Evolutionary conservation across 805 yeast genomes (phyloP).

Genomic region (Teunomyces cretensis): DNA sequence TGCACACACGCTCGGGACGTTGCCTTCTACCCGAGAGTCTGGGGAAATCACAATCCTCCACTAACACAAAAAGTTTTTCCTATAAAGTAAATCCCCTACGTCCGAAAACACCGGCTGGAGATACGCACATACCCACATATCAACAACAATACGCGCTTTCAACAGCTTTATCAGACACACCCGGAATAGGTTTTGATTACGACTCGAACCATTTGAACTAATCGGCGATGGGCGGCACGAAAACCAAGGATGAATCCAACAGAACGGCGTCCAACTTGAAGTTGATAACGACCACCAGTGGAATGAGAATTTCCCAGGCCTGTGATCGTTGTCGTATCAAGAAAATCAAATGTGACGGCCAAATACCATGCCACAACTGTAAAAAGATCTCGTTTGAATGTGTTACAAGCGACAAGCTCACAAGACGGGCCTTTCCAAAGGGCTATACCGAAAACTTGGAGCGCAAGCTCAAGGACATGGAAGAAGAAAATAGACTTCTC

Average conservation of each 20-base stretch:
- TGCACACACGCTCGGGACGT: background rate
- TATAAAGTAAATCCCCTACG: slow-evolving; percentile 4
- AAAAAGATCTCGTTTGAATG: slow-evolving; percentile 64
- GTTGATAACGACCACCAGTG: slow-evolving; percentile 37
- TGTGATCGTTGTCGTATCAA: slow-evolving; percentile 80
- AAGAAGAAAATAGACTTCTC: slow-evolving; percentile 50
- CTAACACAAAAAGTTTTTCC: slow-evolving; percentile 1
- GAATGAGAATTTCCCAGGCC: slow-evolving; percentile 68
- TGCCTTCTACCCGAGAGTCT: slow-evolving; percentile 4
- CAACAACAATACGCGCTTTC: background rate
- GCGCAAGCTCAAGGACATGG: slow-evolving; percentile 57
- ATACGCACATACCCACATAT: background rate
- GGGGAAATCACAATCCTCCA: slow-evolving; percentile 3
- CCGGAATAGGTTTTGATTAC: background rate
- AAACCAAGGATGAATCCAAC: slow-evolving; percentile 10
- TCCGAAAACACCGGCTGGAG: background rate
- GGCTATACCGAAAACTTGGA: slow-evolving; percentile 80
- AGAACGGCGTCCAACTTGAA: slow-evolving; percentile 29
- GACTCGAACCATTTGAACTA: background rate
- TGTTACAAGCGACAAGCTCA: slow-evolving; percentile 68
- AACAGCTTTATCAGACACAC: background rate
- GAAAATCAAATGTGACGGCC: slow-evolving; percentile 75
- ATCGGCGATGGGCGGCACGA: background rate
- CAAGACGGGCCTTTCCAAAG: slow-evolving; percentile 76
- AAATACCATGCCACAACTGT: slow-evolving; percentile 70